Evolutionary conservation across 345 rosid genomes (phyloP).

Genomic region (Eucalyptus erythrocorys): DNA sequence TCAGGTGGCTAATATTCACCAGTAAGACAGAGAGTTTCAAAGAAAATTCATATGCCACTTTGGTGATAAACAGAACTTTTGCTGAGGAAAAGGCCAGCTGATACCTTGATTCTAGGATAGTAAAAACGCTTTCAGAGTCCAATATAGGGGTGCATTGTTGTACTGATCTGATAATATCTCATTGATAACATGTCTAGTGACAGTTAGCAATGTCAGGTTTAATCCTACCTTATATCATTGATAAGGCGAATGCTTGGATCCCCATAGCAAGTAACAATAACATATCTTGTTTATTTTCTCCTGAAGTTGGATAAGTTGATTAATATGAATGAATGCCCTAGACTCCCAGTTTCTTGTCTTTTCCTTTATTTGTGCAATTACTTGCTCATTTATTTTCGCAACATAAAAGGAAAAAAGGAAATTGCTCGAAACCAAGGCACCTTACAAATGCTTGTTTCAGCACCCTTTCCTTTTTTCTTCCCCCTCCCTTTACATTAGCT

Average conservation of each 20-base stretch:
- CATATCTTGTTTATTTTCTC: background rate
- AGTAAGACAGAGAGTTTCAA: background rate
- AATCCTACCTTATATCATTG: background rate
- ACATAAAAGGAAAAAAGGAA: background rate
- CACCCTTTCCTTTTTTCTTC: background rate
- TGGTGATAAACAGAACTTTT: background rate
- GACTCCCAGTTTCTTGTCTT: background rate
- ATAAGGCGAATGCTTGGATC: background rate
- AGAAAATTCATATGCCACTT: background rate
- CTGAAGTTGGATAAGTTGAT: background rate
- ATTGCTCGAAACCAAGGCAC: background rate
- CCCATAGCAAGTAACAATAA: background rate
- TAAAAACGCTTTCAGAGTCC: background rate
- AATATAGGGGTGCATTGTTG: background rate
- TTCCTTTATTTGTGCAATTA: background rate
- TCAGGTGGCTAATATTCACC: background rate
- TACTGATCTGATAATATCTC: background rate
- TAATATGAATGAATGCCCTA: background rate
- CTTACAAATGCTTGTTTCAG: background rate
- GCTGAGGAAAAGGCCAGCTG: background rate
- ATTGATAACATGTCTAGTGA: background rate
- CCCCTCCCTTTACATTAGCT: background rate
- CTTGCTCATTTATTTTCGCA: background rate
- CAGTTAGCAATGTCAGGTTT: background rate
- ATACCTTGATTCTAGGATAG: background rate